Percentiles rank a stretch among this genome's conserved stretches.
Evolutionary conservation across 2,329 filamentous ascomycete genomes (phyloP).

Genomic region (Colletotrichum spaethianum): DNA sequence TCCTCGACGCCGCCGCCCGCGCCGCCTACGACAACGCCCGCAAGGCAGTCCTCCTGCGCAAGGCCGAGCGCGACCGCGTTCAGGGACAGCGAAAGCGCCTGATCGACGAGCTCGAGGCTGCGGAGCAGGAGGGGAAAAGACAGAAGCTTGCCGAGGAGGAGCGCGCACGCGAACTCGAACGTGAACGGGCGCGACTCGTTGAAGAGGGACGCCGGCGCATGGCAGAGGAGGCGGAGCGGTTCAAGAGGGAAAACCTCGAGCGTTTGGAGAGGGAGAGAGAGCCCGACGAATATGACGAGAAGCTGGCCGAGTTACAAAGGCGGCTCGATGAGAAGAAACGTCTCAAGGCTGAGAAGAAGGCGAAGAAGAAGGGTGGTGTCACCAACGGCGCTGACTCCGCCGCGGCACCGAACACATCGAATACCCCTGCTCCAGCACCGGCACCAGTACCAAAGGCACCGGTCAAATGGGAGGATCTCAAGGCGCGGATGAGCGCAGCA

Average conservation of each 20-base stretch:
- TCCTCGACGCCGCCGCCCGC: conserved; percentile 79
- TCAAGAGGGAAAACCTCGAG: conserved; percentile 53
- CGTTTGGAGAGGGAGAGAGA: conserved; percentile 49
- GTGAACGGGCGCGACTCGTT: conserved; percentile 54
- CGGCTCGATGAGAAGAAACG: conserved; percentile 55
- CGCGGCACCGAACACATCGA: background rate
- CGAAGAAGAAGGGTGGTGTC: conserved; percentile 46
- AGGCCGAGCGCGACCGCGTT: conserved; percentile 80
- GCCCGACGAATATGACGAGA: conserved; percentile 48
- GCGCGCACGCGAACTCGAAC: conserved; percentile 52
- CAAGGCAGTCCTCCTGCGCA: conserved; percentile 78
- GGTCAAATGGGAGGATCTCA: conserved; percentile 41
- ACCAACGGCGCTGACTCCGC: background rate
- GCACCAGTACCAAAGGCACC: conserved; percentile 13
- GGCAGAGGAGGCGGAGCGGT: conserved; percentile 57
- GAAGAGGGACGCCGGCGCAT: conserved; percentile 53
- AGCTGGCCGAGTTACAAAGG: conserved; percentile 41
- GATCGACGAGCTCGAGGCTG: conserved; percentile 87
- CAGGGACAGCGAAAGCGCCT: conserved; percentile 80
- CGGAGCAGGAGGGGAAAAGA: conserved; percentile 78
- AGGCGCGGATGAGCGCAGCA: conserved; percentile 45
- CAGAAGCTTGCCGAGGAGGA: conserved; percentile 65
- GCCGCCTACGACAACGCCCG: conserved; percentile 84
- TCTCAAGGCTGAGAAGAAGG: conserved; percentile 55
- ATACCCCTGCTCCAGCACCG: conserved; percentile 2